Evolutionary conservation across 148 eudicot species (phyloP).

Genomic region (Fagopyrum esculentum): DNA sequence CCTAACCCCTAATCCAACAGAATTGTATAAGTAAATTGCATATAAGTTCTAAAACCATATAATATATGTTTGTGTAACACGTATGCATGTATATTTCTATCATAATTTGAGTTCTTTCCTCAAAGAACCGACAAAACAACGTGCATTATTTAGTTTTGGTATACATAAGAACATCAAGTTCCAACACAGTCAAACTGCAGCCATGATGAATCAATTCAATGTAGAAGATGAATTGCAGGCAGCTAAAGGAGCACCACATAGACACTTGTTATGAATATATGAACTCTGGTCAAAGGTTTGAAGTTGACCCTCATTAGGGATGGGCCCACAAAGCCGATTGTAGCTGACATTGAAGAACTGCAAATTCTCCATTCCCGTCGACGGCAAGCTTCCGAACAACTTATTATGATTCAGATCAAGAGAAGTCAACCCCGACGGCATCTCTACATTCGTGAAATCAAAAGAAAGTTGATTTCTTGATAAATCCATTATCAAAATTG

Average conservation of each 20-base stretch:
- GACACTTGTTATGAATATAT: slow-evolving; percentile 43
- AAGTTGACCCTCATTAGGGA: slow-evolving; percentile 39
- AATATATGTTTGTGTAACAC: too few relatives aligned
- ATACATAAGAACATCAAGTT: too few relatives aligned
- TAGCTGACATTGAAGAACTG: slow-evolving; percentile 42
- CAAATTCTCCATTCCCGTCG: slow-evolving; percentile 13
- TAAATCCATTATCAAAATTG: slow-evolving; percentile 12
- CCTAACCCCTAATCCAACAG: too few relatives aligned
- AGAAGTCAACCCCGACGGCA: slow-evolving; percentile 16
- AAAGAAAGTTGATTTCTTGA: slow-evolving; percentile 41
- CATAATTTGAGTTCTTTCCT: too few relatives aligned
- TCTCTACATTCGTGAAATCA: slow-evolving; percentile 23
- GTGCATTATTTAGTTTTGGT: too few relatives aligned
- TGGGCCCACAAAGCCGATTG: slow-evolving; percentile 45
- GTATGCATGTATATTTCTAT: too few relatives aligned
- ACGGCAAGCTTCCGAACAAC: slow-evolving; percentile 40
- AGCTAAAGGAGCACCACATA: slow-evolving; percentile 55
- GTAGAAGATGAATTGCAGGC: slow-evolving; percentile 5
- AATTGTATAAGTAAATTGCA: too few relatives aligned
- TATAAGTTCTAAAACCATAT: too few relatives aligned
- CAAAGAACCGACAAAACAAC: too few relatives aligned
- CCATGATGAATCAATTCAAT: too few relatives aligned
- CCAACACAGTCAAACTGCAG: too few relatives aligned
- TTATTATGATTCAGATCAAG: slow-evolving; percentile 49
- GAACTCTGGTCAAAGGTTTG: slow-evolving; percentile 23